These are phyloP conservation scores for Amanita subjunquillea DNA, from an alignment of 768 basidiomycete species.

Conservation along the genomic window DNA sequence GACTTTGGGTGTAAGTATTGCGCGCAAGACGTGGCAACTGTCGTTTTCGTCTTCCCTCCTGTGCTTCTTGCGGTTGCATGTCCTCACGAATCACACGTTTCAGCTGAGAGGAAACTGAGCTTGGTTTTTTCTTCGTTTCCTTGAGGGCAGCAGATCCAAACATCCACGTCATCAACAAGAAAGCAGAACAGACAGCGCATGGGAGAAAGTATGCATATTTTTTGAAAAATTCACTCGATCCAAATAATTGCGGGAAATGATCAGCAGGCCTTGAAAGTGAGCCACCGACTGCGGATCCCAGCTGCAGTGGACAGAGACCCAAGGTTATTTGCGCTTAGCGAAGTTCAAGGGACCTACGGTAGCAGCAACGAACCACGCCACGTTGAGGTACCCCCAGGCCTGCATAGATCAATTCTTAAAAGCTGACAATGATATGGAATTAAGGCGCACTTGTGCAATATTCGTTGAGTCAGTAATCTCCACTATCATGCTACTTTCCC, in stretches of 20 bases:
- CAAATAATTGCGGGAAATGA: conserved; percentile 18
- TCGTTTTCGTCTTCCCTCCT: too few species aligned
- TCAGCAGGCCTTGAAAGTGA: conserved; percentile 20
- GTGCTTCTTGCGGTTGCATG: too few species aligned
- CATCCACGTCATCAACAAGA: conserved; percentile 24
- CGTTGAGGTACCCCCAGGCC: conserved; percentile 23
- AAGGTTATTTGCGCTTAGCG: too few species aligned
- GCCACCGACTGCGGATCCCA: conserved; percentile 39
- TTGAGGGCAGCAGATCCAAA: too few species aligned
- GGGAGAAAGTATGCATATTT: conserved; percentile 49
- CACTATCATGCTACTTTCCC: conserved; percentile 30
- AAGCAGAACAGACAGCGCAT: conserved; percentile 43
- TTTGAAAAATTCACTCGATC: conserved; percentile 25
- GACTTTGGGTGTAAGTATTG: too few species aligned
- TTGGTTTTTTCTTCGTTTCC: too few species aligned
- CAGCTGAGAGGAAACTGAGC: too few species aligned
- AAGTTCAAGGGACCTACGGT: conserved; percentile 5
- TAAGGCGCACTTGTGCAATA: conserved; percentile 26
- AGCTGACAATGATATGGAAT: not conserved
- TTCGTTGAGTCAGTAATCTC: conserved; percentile 51
- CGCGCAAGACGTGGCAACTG: too few species aligned
- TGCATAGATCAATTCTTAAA: not conserved
- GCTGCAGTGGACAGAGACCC: not conserved
- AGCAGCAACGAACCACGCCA: conserved; percentile 13
- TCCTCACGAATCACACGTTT: too few species aligned